These are phyloP conservation scores for Fereydounia khargensis DNA, from an alignment of 1,284 basidiomycete genomes.

Conservation along the genomic window DNA sequence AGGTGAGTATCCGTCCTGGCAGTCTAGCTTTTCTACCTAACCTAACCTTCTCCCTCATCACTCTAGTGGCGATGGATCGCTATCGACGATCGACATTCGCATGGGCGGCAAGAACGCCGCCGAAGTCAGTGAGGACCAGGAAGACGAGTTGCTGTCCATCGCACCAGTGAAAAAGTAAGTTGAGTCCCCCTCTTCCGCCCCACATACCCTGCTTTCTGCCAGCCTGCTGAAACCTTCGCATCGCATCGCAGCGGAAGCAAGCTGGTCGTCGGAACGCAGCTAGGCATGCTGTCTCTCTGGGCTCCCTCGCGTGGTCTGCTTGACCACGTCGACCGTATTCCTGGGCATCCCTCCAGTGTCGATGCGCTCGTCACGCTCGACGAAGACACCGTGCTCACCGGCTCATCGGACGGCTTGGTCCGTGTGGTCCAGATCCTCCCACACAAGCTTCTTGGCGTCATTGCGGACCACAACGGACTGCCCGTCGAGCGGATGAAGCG, in stretches of 20 bases:
- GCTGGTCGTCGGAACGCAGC: conserved; percentile 81
- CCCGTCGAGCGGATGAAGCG: conserved; percentile 81
- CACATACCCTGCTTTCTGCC: too few species aligned
- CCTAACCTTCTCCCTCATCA: too few species aligned
- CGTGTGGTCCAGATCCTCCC: conserved; percentile 86
- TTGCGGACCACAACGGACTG: conserved; percentile 79
- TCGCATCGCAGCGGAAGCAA: conserved; percentile 76
- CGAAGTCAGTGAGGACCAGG: conserved; percentile 84
- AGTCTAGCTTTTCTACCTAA: background rate
- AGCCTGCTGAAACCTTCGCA: conserved; percentile 31
- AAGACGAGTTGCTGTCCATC: conserved; percentile 86
- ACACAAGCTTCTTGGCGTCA: conserved; percentile 82
- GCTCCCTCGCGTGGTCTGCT: conserved; percentile 80
- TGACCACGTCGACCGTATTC: conserved; percentile 89
- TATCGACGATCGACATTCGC: conserved; percentile 75
- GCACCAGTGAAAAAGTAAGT: conserved; percentile 79
- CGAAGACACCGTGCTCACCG: conserved; percentile 71
- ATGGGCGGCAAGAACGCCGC: conserved; percentile 62
- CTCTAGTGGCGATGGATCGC: conserved; percentile 86
- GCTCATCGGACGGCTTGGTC: conserved; percentile 87
- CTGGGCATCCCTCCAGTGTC: conserved; percentile 71
- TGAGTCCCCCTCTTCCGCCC: too few species aligned
- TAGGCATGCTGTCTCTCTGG: conserved; percentile 88
- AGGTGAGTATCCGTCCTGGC: too few species aligned
- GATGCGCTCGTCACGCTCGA: conserved; percentile 69